Base-by-base conservation (phyloP, 2,329 filamentous ascomycete species). In the Aspergillus unguis region DNA sequence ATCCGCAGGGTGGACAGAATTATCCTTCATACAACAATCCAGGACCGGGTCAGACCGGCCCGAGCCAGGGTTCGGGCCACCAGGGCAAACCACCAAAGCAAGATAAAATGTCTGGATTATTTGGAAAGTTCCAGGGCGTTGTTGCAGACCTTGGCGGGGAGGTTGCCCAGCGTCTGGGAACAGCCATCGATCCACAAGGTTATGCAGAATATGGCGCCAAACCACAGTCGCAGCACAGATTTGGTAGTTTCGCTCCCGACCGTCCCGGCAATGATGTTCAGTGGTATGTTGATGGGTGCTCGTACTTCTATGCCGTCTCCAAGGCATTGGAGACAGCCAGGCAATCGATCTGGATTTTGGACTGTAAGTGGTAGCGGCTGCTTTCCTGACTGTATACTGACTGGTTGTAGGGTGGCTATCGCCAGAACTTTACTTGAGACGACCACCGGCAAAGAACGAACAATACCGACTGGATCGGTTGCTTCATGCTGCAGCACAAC, bases 201-300 rank as follows among this genome's bases (percentile, higher is more conserved):
- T 77, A 79, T 62, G 75, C 71, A 27, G 68, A 77, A 58, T 71
- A 70, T 59, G 73, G 65, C 38, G 63, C 63, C 44, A 73, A 68
- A 28, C 61, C 63, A n/a, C 65, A 78, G 54, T 74, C 78, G 33
- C 65, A 78, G 53, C 74, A 83, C 58, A 76, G 81, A 49, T 84
- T 78, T 63, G 71, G 77, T 44, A 82, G 79, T 54, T 95, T 95
- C 74, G 87, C 88, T 1, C 84, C 88, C 1, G 81, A 85, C 63
- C 81, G 87, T 23, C 80, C 82, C 31, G 86, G 87, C 52, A 86
- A 90, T 65, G 77, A 84, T 58, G 84, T 83, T 57, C 95, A 95
- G 77, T 95, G 90, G 89, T 92, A 87, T 71, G 88, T 94, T 17
- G 89, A 94, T 66, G 90, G 87, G 5, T 89, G 86, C 66, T 84